phyloP scores from a whole-genome alignment of 2,329 filamentous ascomycete species.

The Hypomyces perniciosus region DNA sequence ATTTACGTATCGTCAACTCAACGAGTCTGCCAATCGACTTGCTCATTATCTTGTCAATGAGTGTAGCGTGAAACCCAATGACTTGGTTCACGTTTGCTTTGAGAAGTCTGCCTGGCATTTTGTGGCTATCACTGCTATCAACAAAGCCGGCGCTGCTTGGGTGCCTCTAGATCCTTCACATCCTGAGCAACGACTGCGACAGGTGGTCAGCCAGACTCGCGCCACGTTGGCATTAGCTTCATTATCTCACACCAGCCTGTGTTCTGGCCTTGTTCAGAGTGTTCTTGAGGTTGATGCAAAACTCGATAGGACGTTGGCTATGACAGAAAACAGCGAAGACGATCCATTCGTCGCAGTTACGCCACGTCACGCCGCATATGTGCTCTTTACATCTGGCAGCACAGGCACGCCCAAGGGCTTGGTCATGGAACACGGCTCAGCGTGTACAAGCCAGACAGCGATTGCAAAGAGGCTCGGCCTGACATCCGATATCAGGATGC shows the following conservation, averaged over 20 bases:
- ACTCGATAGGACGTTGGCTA: neutral
- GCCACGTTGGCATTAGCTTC: conserved; percentile 1
- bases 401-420: neutral
- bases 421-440: conserved; percentile 7
- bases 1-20: conserved; percentile 4
- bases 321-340: neutral
- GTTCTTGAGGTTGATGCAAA: conserved; percentile 5
- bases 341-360: conserved; percentile 1
- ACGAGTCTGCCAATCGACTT: neutral
- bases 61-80: neutral
- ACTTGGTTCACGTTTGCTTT: conserved; percentile 5
- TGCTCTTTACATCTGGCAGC: conserved; percentile 3
- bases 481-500: neutral
- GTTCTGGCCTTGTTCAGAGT: conserved; percentile 11
- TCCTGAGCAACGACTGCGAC: conserved; percentile 7
- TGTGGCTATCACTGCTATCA: conserved; percentile 4
- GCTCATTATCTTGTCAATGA: neutral
- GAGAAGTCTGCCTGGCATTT: conserved; percentile 7
- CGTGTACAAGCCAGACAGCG: neutral
- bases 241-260: conserved; percentile 13
- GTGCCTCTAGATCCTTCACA: conserved; percentile 16
- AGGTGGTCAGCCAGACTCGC: conserved; percentile 9
- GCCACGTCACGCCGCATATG: neutral
- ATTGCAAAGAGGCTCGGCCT: conserved; percentile 1
- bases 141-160: conserved; percentile 16